Evolutionary conservation across 2,329 filamentous ascomycete species (phyloP).

Genomic region (Xylariaceae sp.): DNA sequence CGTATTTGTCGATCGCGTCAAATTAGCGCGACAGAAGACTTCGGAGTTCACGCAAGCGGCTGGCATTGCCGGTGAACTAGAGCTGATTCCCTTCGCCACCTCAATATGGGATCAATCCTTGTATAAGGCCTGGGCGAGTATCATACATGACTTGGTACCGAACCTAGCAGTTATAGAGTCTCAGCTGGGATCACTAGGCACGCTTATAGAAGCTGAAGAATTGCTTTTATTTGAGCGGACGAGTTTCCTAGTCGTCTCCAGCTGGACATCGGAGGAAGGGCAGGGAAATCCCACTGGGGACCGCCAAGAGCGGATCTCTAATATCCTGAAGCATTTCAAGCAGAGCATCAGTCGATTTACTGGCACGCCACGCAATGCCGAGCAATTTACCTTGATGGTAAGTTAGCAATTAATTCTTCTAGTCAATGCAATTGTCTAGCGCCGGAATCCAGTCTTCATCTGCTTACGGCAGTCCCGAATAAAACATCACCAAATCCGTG

Average conservation of each 20-base stretch:
- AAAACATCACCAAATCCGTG: neutral
- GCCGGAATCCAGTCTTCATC: too few relatives aligned
- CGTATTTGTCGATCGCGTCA: conserved; percentile 84
- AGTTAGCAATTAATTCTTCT: conserved; percentile 15
- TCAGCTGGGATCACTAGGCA: conserved; percentile 80
- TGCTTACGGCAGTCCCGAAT: too few relatives aligned
- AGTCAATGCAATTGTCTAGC: too few relatives aligned
- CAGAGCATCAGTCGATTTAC: conserved; percentile 79
- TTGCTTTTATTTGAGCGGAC: conserved; percentile 93
- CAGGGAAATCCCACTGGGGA: conserved; percentile 86
- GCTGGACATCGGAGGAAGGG: conserved; percentile 79
- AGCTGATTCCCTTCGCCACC: conserved; percentile 87
- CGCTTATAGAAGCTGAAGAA: conserved; percentile 90
- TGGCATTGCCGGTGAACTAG: conserved; percentile 55
- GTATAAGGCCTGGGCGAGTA: conserved; percentile 97
- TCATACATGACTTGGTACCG: conserved; percentile 97
- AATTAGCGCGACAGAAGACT: conserved; percentile 77
- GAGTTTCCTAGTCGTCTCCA: conserved; percentile 95
- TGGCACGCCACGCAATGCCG: conserved; percentile 78
- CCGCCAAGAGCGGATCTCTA: conserved; percentile 90
- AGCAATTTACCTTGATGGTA: conserved; percentile 77
- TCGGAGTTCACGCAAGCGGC: conserved; percentile 56
- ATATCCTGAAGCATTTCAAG: conserved; percentile 99
- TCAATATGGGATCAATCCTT: conserved; percentile 99
- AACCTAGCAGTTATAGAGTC: conserved; percentile 88